Evolutionary conservation across 305 asterid species (phyloP).

Genomic region (Withania somnifera): DNA sequence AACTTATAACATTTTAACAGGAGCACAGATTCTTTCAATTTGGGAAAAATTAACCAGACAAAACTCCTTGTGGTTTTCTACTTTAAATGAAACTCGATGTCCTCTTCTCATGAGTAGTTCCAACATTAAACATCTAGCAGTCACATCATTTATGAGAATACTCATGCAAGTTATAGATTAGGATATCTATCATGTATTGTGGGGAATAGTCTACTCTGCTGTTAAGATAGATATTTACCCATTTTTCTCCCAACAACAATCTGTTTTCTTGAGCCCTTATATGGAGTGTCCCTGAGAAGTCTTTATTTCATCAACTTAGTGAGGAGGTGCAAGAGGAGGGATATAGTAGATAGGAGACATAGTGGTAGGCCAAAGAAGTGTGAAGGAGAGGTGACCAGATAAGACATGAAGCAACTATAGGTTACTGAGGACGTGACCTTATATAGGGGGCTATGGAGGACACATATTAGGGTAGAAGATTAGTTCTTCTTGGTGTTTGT

Average conservation of each 20-base stretch:
- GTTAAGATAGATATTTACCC: neutral
- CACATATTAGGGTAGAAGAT: no score
- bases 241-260: neutral
- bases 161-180: neutral
- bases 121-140: neutral
- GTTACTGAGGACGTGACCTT: no score
- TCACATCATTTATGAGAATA: neutral
- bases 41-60: neutral
- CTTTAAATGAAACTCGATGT: neutral
- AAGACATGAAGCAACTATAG: no score
- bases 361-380: no score
- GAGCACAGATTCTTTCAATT: neutral
- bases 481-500: no score
- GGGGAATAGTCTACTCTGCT: neutral
- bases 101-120: neutral
- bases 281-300: neutral
- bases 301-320: neutral
- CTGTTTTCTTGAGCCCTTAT: neutral
- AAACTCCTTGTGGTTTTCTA: neutral
- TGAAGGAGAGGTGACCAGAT: no score
- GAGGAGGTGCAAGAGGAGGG: no score
- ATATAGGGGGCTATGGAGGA: no score
- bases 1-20: neutral
- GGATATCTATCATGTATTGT: neutral
- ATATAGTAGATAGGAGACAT: no score